phyloP scores from a whole-genome alignment of 345 rosid genomes.

The Theobroma cacao region DNA sequence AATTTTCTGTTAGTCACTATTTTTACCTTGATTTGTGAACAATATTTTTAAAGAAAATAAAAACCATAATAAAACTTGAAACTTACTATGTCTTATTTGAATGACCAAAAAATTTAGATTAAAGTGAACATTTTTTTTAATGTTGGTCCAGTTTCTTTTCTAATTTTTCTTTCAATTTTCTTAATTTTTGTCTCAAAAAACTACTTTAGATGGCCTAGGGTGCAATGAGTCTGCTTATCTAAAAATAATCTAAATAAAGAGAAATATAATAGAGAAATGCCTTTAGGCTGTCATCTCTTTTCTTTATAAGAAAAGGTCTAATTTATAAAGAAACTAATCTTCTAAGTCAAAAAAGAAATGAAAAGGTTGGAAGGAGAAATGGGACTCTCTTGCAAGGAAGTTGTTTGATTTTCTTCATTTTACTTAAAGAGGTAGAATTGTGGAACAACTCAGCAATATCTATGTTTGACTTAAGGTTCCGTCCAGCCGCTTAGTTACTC shows the following conservation, averaged over 20 bases:
- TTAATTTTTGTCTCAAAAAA: too few relatives aligned
- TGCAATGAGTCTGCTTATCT: too few relatives aligned
- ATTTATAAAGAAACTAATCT: background rate
- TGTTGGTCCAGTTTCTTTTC: background rate
- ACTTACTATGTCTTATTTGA: too few relatives aligned
- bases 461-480: background rate
- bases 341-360: background rate
- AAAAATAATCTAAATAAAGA: too few relatives aligned
- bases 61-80: too few relatives aligned
- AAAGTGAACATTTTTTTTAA: too few relatives aligned
- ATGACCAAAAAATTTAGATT: background rate
- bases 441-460: background rate
- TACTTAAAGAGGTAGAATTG: too few relatives aligned
- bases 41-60: background rate
- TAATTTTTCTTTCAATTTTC: too few relatives aligned
- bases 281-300: too few relatives aligned
- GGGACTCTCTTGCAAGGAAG: background rate
- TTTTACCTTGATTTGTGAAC: background rate
- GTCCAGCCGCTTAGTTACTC: background rate
- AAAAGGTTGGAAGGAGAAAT: background rate
- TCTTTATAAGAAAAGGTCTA: too few relatives aligned
- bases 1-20: background rate
- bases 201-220: too few relatives aligned
- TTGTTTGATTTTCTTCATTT: background rate
- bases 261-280: too few relatives aligned